phyloP scores from a whole-genome alignment of 805 yeast genomes.

The Starmera pachycereana region DNA sequence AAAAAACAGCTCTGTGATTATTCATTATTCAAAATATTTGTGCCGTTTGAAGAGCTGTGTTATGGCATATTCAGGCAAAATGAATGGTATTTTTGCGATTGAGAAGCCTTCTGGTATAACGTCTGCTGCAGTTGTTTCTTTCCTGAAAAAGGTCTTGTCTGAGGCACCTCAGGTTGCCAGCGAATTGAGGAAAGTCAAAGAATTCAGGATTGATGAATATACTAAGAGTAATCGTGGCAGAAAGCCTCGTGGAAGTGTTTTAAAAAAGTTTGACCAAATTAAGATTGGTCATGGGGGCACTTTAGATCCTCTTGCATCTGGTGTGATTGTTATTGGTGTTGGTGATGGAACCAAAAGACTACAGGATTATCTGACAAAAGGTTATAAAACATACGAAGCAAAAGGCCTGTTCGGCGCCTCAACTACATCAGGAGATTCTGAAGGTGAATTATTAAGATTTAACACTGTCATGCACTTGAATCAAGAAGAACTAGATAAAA shows the following conservation, averaged over 20 bases:
- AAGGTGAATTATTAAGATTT: constrained; percentile 66
- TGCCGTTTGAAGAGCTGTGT: too few species aligned
- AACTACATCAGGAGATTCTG: constrained; percentile 90
- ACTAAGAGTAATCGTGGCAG: constrained; percentile 28
- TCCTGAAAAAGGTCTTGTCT: constrained; percentile 54
- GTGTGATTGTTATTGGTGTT: constrained; percentile 86
- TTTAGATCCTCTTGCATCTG: constrained; percentile 91
- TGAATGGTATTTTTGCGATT: constrained; percentile 93
- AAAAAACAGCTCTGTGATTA: too few species aligned
- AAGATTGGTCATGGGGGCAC: constrained; percentile 99
- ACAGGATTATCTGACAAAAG: constrained; percentile 58
- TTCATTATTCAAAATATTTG: too few species aligned
- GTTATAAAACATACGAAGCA: constrained; percentile 73
- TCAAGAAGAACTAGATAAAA: constrained; percentile 35
- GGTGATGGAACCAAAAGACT: constrained; percentile 84
- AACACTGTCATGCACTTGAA: constrained; percentile 49
- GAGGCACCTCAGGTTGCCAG: constrained; percentile 45
- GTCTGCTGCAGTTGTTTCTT: constrained; percentile 63
- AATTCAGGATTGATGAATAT: constrained; percentile 30
- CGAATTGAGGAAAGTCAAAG: constrained; percentile 40
- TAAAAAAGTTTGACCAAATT: constrained; percentile 42
- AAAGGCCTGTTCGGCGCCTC: constrained; percentile 80
- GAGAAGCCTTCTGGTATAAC: constrained; percentile 82
- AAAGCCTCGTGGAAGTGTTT: constrained; percentile 40
- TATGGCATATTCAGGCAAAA: constrained; percentile 15